A percentile compares a stretch with the other conserved stretches of the same genome.
Evolutionary conservation across 129 eudicot species (phyloP).

Genomic region (Pulicaria dysenterica): DNA sequence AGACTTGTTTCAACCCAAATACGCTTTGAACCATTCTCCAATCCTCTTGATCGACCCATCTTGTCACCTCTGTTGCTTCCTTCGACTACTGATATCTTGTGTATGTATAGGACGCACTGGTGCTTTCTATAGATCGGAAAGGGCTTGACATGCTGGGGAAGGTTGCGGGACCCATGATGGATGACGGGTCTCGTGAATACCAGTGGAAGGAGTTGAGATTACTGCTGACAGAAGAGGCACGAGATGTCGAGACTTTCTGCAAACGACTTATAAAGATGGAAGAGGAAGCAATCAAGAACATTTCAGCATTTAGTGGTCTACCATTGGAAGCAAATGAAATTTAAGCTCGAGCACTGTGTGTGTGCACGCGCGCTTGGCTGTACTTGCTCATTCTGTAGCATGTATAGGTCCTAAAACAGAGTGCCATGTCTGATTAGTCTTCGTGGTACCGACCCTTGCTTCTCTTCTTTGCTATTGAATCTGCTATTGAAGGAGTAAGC

Average conservation of each 20-base stretch:
- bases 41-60: background rate
- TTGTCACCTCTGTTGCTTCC: background rate
- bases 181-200: conserved; percentile 58
- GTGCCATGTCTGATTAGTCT: too few relatives aligned
- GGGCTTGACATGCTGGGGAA: conserved; percentile 83
- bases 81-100: conserved; percentile 22
- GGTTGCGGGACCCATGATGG: conserved; percentile 53
- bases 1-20: background rate
- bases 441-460: too few relatives aligned
- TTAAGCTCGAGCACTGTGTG: conserved; percentile 1
- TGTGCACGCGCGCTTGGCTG: background rate
- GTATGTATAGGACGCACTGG: conserved; percentile 66
- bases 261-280: conserved; percentile 75
- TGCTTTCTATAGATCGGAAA: conserved; percentile 70
- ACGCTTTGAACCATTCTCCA: too few relatives aligned
- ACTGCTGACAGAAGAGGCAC: conserved; percentile 57
- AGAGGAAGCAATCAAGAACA: conserved; percentile 55
- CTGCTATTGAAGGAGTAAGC: too few relatives aligned
- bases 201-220: conserved; percentile 79
- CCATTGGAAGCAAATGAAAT: conserved; percentile 25
- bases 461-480: too few relatives aligned
- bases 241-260: conserved; percentile 68
- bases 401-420: too few relatives aligned
- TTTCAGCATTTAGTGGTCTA: conserved; percentile 63
- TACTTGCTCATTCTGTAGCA: background rate